Conservation (phyloP, 2,329 filamentous ascomycete genomes). For the Thielaviopsis cerberus region DNA sequence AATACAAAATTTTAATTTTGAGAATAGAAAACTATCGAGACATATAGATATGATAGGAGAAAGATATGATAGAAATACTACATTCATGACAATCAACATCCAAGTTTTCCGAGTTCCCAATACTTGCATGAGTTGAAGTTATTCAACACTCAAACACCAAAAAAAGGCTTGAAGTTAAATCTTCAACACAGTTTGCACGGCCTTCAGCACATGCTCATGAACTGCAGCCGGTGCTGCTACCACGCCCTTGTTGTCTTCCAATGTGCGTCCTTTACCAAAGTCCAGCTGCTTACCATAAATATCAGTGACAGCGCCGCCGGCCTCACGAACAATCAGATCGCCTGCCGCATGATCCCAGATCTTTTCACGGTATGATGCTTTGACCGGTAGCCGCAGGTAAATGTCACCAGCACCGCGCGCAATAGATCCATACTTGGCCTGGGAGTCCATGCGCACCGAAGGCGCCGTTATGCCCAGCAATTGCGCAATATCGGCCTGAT, state of each 20-base stretch:
- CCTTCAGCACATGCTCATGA: slow-evolving; percentile 58
- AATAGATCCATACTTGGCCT: slow-evolving; percentile 94
- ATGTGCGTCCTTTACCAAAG: slow-evolving; percentile 69
- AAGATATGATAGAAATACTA: no score
- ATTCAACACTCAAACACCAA: no score
- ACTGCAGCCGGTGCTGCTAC: slow-evolving; percentile 66
- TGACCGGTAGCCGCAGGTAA: slow-evolving; percentile 75
- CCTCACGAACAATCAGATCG: slow-evolving; percentile 82
- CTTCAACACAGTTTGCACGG: slow-evolving; percentile 59
- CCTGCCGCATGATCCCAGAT: slow-evolving; percentile 98
- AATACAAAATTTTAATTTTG: no score
- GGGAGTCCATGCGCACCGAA: slow-evolving; percentile 92
- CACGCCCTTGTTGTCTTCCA: slow-evolving; percentile 82
- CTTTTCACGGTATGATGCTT: slow-evolving; percentile 86
- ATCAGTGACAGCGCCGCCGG: slow-evolving; percentile 82
- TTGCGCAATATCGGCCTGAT: slow-evolving; percentile 55
- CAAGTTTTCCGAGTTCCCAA: no score
- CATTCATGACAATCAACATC: no score
- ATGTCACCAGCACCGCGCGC: slow-evolving; percentile 86
- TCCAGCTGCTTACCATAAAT: slow-evolving; percentile 68
- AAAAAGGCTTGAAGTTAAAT: slow-evolving; percentile 18
- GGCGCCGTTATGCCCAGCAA: slow-evolving; percentile 72
- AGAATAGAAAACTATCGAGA: no score
- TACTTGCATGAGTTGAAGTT: no score
- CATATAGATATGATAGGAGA: no score